Evolutionary conservation across 192 early-diverging fungal species (phyloP), one percentile per base, ranked within the genome.

Genomic region (Obelidium mucronatum): DNA sequence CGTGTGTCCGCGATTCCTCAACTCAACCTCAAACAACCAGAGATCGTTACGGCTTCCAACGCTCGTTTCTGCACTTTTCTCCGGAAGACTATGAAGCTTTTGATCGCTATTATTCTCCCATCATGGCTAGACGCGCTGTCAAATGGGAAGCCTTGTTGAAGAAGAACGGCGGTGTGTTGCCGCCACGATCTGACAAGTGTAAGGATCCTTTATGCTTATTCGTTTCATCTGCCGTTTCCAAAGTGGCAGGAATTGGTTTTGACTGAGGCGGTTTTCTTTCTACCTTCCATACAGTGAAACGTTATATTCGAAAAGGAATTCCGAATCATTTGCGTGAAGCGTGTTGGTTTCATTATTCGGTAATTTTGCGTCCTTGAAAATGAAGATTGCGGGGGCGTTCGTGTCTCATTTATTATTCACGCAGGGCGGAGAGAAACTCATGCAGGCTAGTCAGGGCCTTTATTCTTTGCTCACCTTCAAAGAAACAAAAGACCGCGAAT

Each of bases 291-390:
- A 3, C 37, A 88, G 89, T 92, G 37, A 94, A 94, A 67, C 80
- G 91, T 60, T 93, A 90, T 66, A 83, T 95, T 24, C 87, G 92
- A 11, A 92, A 93, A 80, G 93, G 93, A 5, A 92, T 95, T 61
- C 93, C 93, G 39, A 78, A 90, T 34, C 85, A 89, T 33, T 75
- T 93, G 24, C 82, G 93, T 11, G 53, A 86, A 87, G 19, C 59
- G 74, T 79, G 75, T 87, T 90, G 51, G 70, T 77, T 85, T 40
- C 39, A 35, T 63, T 78, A 36, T 40, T 66, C 54, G 64, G 61
- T 80, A 67, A 31, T 58, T 73, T 15, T n/a, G 56, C 51, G 40
- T 28, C 2, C 35, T 51, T 34, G 65, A 66, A 59, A 31, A 79
- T 5, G 28, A 44, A 48, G 5, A 28, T 84, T 80, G 67, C 93